Base-by-base conservation (phyloP, 768 basidiomycete species). In the Tulasnella sp. region DNA sequence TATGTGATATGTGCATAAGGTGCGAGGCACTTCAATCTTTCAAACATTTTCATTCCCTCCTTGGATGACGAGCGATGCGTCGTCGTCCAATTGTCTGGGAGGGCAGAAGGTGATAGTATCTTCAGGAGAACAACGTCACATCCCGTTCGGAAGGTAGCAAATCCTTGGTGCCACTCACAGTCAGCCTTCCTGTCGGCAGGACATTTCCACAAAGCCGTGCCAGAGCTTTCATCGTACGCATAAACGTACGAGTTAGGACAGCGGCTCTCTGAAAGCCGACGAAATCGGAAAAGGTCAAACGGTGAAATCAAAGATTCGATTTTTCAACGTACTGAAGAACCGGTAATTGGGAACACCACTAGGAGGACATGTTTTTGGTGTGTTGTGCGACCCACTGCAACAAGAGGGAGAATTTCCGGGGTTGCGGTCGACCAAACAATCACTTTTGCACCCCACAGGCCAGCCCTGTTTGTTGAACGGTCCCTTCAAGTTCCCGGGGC, bases 361-460 rank as follows among this genome's bases (percentile, higher is more conserved):
- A 11, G 17, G 25, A 17, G 64, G 64, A 48, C 64, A 65, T 3
- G 62, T 66, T 29, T 25, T 49, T n/a, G 65, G 58, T 5, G 61
- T 63, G 45, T 58, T 53, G 59, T 60, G 55, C 2, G 2, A 5
- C 0, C 65, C 65, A 17, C 52, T 50, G 62, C 63, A 64, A 60
- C 65, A 64, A 45, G 62, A 60, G 5, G 53, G 49, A 11, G 45
- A 56, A 59, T 64, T 59, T 11, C 40, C 17, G 2, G 62, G 60
- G 50, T 61, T 57, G 15, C 58, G 50, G 40, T 62, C 61, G 35
- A 66, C 63, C 0, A 49, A 17, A 51, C 65, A 66, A 4, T 64
- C 48, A n/a, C 58, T 62, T 21, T 59, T 52, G 57, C 65, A 66
- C 6, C 65, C 65, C 31, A 66, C 58, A 29, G 63, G 60, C 54